Evolutionary conservation across 2,329 filamentous ascomycete species (phyloP), one percentile per base, ranked within the genome.

Genomic region (Thelonectria blattea): DNA sequence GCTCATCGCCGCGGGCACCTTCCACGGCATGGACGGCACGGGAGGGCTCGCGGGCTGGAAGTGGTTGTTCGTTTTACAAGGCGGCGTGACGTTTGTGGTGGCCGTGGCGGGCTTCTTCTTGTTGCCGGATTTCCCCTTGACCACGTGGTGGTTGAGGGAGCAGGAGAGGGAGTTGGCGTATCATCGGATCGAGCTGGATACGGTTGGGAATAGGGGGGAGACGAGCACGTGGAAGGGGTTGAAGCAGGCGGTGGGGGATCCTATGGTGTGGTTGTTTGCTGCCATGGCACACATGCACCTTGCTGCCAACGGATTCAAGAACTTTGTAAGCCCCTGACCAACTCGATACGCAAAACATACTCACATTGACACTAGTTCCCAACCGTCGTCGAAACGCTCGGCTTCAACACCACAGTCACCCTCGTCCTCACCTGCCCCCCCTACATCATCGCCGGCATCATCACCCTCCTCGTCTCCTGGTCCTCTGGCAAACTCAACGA

Each of bases 61-160:
- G 9, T 90, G 84, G 87, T 87, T 88, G 56, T 88, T 88, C 61
- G 85, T 91, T 42, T 81, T 91, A 5, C 87, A 91, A 75, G 91
- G 91, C 1, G 81, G 92, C 1, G 83, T 82, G 0, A 92, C 91
- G 0, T 82, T 92, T 0, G 1, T 92, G 1, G 82, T 92, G 5
- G 91, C 91, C 0, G 59, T 88, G 3, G 68, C 81, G 1, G 87
- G 87, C 0, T 93, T 90, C 75, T 93, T 87, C 79, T 80, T 88
- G 63, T 85, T 96, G 1, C 84, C 91, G 66, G 92, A 96, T 69
- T 96, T 92, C 67, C 93, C 93, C 0, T 91, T 92, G 64, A 87
- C 90, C 20, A 91, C 92, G 0, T 83, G 68, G 0, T 96, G 96
- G 72, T 81, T 96, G 18, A 88, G 86, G 0, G 83, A 87, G 8